A percentile compares a stretch with the other conserved stretches of the same genome.
Evolutionary conservation across 176 grass and related monocot species (phyloP).

Genomic region (Aegilops tauschii): DNA sequence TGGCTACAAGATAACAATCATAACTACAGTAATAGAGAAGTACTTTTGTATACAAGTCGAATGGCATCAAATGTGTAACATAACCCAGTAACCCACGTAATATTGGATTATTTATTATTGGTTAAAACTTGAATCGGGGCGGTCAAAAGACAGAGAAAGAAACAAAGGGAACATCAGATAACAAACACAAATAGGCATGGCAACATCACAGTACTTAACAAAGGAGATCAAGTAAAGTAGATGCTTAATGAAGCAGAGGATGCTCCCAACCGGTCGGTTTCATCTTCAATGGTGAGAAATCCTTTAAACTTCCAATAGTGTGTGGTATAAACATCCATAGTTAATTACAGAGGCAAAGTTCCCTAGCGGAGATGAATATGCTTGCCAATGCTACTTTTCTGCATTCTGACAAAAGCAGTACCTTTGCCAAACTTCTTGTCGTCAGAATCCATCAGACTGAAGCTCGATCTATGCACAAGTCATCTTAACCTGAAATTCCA

Average conservation of each 20-base stretch:
- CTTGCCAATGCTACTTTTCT: not conserved
- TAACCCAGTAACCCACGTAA: not conserved
- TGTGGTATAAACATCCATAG: not conserved
- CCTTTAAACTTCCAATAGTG: not conserved
- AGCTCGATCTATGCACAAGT: constrained; percentile 19
- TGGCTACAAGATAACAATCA: not conserved
- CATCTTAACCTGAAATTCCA: constrained; percentile 49
- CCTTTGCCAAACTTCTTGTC: constrained; percentile 73
- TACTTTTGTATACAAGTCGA: not conserved
- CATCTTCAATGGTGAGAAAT: not conserved
- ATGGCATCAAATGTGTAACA: not conserved
- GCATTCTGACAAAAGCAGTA: constrained; percentile 16
- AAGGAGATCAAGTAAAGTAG: not conserved
- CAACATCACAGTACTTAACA: not conserved
- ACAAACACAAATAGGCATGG: not conserved
- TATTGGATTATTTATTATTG: not conserved
- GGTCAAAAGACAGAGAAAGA: not conserved
- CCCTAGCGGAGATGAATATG: not conserved
- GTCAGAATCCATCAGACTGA: constrained; percentile 57
- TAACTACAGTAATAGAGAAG: not conserved
- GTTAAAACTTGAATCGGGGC: not conserved
- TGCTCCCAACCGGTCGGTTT: not conserved
- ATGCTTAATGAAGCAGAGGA: not conserved
- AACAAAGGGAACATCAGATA: not conserved
- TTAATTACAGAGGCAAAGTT: not conserved